Evolutionary conservation across 106 monocot species (phyloP), one percentile per base, ranked within the genome.

Genomic region (Iris macrosiphon): DNA sequence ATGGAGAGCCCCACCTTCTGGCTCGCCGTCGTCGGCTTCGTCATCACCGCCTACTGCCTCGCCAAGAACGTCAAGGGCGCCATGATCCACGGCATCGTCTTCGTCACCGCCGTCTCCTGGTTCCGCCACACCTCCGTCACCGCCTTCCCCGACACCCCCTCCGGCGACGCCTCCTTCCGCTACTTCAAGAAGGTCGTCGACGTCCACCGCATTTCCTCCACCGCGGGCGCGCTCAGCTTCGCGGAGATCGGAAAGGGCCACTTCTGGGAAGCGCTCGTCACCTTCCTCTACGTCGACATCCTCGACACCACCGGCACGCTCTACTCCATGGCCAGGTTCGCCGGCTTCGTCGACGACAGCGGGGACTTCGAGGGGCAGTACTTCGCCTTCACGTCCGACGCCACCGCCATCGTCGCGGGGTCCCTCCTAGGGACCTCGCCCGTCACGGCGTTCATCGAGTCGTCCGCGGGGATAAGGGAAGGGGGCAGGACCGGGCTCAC

Each of bases 1-100:
- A 75, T 75, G 74, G 47, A 55, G 59, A 75, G 67, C 74, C 67
- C 74, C 20, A 75, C 74, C 11, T 75, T 75, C 61, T 75, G 74
- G 74, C 74, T 75, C 46, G 74, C 45, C 49, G 56, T 42, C 66
- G 61, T 39, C 20, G 74, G 74, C 29, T 68, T 75, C 49, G 14
- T 68, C 23, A 56, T 75, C 40, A 75, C 57, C 61, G 54, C 67
- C 28, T 75, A 45, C 49, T 68, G 67, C 37, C 53, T 75, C 15
- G 50, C 62, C 13, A 61, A 66, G 17, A 55, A 57, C 24, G 23
- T 75, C 27, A 75, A 68, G 11, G 74, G 74, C 32, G 55, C 67
- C 7, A 75, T 75, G 61, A 75, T 75, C 31, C 68, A 75, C 62
- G 74, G 74, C 24, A 75, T 75, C 54, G 34, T 74, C 7, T 60